phyloP scores from a whole-genome alignment of 2,329 filamentous ascomycete species.

The Cordyceps cicadae region DNA sequence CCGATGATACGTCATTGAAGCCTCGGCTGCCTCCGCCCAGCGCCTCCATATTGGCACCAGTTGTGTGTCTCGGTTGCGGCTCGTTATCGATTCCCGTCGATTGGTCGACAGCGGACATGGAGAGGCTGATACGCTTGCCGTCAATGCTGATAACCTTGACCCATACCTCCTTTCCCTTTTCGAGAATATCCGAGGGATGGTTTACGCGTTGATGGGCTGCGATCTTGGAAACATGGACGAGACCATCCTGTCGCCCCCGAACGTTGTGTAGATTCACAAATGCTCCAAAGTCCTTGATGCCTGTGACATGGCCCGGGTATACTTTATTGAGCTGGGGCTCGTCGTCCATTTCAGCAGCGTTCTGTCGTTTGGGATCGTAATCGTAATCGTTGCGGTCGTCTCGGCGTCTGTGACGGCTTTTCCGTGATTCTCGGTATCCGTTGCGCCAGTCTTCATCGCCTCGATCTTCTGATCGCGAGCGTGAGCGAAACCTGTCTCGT shows the following conservation, averaged over 20 bases:
- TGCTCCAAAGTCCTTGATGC: slow-evolving; percentile 89
- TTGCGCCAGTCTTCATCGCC: slow-evolving; percentile 40
- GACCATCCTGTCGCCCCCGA: slow-evolving; percentile 77
- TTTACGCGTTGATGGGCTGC: slow-evolving; percentile 78
- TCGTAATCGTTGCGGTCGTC: slow-evolving; percentile 39
- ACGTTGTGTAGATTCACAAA: slow-evolving; percentile 91
- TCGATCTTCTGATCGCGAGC: slow-evolving; percentile 30
- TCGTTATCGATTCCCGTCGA: slow-evolving; percentile 74
- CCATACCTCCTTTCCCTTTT: slow-evolving; percentile 74
- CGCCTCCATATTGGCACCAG: slow-evolving; percentile 82
- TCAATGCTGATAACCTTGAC: slow-evolving; percentile 90
- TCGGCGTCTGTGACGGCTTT: slow-evolving; percentile 30
- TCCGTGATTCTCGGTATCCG: slow-evolving; percentile 23
- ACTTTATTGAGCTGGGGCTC: slow-evolving; percentile 74
- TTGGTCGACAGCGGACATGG: slow-evolving; percentile 97
- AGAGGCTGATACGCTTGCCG: slow-evolving; percentile 71
- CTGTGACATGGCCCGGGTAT: slow-evolving; percentile 83
- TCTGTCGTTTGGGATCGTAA: slow-evolving; percentile 56
- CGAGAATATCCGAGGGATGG: slow-evolving; percentile 81
- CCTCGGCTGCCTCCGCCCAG: slow-evolving; percentile 60
- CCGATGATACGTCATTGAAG: slow-evolving; percentile 37
- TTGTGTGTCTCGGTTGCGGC: slow-evolving; percentile 69
- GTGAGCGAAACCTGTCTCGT: slow-evolving; percentile 27
- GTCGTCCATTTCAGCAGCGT: slow-evolving; percentile 71
- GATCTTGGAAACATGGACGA: slow-evolving; percentile 90